Conservation (phyloP, 2,329 filamentous ascomycete species). For the Alternaria conjuncta region DNA sequence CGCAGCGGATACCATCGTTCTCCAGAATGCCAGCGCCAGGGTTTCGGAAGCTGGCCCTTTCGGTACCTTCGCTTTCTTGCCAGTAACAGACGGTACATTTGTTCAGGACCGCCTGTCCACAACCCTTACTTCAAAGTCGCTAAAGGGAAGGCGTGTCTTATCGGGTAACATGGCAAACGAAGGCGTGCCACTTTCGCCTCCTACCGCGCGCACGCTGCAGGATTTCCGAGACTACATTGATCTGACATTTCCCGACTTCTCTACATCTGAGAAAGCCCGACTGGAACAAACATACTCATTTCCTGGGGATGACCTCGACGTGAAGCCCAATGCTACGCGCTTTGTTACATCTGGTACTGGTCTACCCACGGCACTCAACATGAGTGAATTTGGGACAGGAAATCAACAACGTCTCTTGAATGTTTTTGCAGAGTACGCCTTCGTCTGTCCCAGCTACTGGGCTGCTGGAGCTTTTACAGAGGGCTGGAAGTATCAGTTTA, state of each 20-base stretch:
- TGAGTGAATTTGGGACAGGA: conserved; percentile 38
- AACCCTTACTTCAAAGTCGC: conserved; percentile 28
- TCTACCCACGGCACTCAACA: conserved; percentile 35
- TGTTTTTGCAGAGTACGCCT: conserved; percentile 55
- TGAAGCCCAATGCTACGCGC: conserved; percentile 29
- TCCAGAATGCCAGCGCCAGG: conserved; percentile 39
- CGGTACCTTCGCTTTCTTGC: conserved; percentile 52
- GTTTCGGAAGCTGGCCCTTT: conserved; percentile 45
- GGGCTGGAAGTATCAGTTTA: conserved; percentile 46
- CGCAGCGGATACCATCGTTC: conserved; percentile 25
- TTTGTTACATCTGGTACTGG: conserved; percentile 35
- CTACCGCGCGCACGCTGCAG: conserved; percentile 33
- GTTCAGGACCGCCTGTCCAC: conserved; percentile 46
- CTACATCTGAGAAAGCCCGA: conserved; percentile 28
- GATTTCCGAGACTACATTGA: conserved; percentile 40
- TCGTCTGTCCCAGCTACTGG: conserved; percentile 51
- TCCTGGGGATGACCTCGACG: conserved; percentile 29
- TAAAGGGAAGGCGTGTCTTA: conserved; percentile 38
- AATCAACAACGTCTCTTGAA: conserved; percentile 49
- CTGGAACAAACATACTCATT: conserved; percentile 40
- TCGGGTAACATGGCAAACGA: conserved; percentile 49
- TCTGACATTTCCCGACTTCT: conserved; percentile 46
- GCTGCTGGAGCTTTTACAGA: conserved; percentile 45
- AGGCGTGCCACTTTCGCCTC: conserved; percentile 47
- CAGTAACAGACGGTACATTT: conserved; percentile 51